phyloP scores from a whole-genome alignment of 768 basidiomycete species.

The Russula abietina region DNA sequence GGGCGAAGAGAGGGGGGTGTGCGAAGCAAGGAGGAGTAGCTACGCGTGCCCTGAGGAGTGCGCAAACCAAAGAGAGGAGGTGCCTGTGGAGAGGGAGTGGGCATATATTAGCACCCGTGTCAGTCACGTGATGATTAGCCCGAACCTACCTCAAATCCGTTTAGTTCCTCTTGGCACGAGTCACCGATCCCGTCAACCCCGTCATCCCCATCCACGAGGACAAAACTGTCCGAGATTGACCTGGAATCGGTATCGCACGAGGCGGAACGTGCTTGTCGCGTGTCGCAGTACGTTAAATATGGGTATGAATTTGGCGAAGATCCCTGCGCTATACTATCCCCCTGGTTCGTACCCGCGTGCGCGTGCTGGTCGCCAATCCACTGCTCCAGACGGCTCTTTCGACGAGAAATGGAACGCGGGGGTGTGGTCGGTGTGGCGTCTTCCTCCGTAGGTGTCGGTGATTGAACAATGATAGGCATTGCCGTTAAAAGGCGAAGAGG shows the following conservation, averaged over 20 bases:
- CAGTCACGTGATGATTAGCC: slow-evolving; percentile 17
- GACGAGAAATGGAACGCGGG: slow-evolving; percentile 31
- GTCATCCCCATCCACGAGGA: slow-evolving; percentile 36
- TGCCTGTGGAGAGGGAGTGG: slow-evolving; percentile 10
- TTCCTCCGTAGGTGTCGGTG: slow-evolving; percentile 22
- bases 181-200: slow-evolving; percentile 27
- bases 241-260: slow-evolving; percentile 31
- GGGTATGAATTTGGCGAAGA: slow-evolving; percentile 32
- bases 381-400: slow-evolving; percentile 38
- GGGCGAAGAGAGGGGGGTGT: slow-evolving; percentile 39
- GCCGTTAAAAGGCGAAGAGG: slow-evolving; percentile 5
- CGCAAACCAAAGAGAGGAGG: slow-evolving; percentile 24
- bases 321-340: slow-evolving; percentile 27
- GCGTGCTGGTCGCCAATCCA: slow-evolving; percentile 42
- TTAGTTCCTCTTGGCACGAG: slow-evolving; percentile 3
- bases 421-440: slow-evolving; percentile 23
- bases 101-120: slow-evolving; percentile 8
- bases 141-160: slow-evolving; percentile 21
- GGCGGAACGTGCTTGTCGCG: slow-evolving; percentile 30
- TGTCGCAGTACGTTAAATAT: slow-evolving; percentile 40
- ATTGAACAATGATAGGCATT: slow-evolving; percentile 23
- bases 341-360: slow-evolving; percentile 23
- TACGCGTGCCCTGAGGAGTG: slow-evolving; percentile 31
- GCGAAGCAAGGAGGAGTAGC: slow-evolving; percentile 34
- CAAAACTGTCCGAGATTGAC: slow-evolving; percentile 37